Base-by-base conservation (phyloP, 192 early-diverging fungal species). In the Linnemannia exigua region DNA sequence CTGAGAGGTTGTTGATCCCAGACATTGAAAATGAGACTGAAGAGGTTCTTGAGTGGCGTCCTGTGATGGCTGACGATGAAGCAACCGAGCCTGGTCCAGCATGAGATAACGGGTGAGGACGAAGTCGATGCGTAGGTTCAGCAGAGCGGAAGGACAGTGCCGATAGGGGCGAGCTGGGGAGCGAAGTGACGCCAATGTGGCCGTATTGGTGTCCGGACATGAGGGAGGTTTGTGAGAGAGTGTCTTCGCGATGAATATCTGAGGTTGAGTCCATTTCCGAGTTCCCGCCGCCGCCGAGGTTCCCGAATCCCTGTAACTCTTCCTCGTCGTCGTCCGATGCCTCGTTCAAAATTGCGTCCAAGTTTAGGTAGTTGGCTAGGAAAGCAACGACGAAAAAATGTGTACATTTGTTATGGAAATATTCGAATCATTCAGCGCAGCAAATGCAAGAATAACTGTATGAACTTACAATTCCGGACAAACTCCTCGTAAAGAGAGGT, bases 401-500 rank as follows among this genome's bases (percentile, higher is more conserved):
- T 19, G 33, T 44, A 67, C 8, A 15, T 37, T 33, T 33, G 50
- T 38, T 22, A 31, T 44, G 54, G 17, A 36, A 20, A 17, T 41
- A n/a, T 0, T 31, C 19, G 31, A 67, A 4, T 9, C 28, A 41
- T 71, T 69, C 20, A 47, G 58, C 20, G 36, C 36, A 82, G 41
- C 31, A 44, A 63, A 20, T 16, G 28, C 41, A 36, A 8, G 50
- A 52, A 66, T 16, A 47, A 22, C 20, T 52, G 4, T 16, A 41
- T 22, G 36, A 54, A 22, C 79, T 80, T 88, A 93, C 92, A 90
- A 81, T 84, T 90, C 11, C 91, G 91, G n/a, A 90, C 88, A 86
- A 93, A 93, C 79, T 93, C 91, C 73, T 93, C 92, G 68, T 93
- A 93, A 12, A 93, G 82, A 11, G 90, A 91, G 41, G 90, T 89